A percentile compares a stretch with the other conserved stretches of the same genome.
phyloP scores from a whole-genome alignment of 208 protist genomes.

The Leishmania mexicana region DNA sequence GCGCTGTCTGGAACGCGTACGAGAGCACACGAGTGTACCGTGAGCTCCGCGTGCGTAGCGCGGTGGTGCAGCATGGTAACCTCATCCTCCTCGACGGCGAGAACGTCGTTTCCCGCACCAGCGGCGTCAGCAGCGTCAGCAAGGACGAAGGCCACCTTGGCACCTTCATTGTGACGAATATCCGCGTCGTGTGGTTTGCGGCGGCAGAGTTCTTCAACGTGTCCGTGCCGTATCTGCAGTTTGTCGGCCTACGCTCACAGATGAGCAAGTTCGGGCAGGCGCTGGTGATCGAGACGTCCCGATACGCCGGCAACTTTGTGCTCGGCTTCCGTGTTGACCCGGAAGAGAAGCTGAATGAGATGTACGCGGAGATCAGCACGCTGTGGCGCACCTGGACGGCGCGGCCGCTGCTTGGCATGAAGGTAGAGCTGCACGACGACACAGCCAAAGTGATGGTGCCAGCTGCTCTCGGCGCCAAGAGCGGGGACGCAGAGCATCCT shows the following conservation, averaged over 20 bases:
- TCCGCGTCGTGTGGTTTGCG: slow-evolving; percentile 96
- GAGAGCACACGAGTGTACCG: slow-evolving; percentile 93
- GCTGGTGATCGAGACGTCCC: slow-evolving; percentile 83
- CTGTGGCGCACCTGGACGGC: slow-evolving; percentile 82
- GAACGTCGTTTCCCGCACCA: slow-evolving; percentile 82
- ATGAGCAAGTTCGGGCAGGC: slow-evolving; percentile 84
- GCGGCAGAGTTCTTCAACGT: slow-evolving; percentile 94
- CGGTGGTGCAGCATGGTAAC: slow-evolving; percentile 87
- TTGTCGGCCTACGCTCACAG: slow-evolving; percentile 72
- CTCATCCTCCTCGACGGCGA: slow-evolving; percentile 89
- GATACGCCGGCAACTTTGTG: slow-evolving; percentile 69
- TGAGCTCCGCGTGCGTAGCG: slow-evolving; percentile 93
- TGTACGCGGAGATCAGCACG: slow-evolving; percentile 84
- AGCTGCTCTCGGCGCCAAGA: slow-evolving; percentile 6
- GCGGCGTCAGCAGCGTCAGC: slow-evolving; percentile 93
- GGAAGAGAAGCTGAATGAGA: slow-evolving; percentile 50
- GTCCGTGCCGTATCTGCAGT: slow-evolving; percentile 95
- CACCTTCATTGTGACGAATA: slow-evolving; percentile 94
- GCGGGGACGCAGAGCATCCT: not conserved
- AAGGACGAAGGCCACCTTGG: slow-evolving; percentile 92
- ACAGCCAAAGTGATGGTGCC: slow-evolving; percentile 4
- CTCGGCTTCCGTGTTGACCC: slow-evolving; percentile 92
- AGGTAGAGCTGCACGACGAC: slow-evolving; percentile 32
- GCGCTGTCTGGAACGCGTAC: slow-evolving; percentile 90
- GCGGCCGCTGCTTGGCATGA: slow-evolving; percentile 87